Evolutionary conservation across 345 rosid species (phyloP), one percentile per base, ranked within the genome.

Genomic region (Viola odorata): DNA sequence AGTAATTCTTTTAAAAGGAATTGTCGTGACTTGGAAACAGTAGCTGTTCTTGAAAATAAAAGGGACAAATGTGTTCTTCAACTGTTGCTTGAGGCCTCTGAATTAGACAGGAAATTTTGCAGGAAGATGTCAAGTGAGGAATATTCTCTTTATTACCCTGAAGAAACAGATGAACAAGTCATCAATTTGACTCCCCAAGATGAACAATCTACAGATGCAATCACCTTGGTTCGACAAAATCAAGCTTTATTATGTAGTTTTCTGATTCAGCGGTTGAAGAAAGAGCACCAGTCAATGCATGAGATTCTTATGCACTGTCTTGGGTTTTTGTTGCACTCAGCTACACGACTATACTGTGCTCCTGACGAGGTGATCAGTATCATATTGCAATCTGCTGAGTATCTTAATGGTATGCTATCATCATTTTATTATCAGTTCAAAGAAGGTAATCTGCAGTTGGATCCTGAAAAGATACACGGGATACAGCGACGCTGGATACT

Each of bases 211-310:
- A 75, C 81, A 37, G 92, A 88, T 76, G 96, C 92, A 4, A 60
- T 88, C 66, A 88, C 96, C 55, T 74, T 85, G 81, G 84, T 82
- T 73, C 80, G 96, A 69, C 85, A 84, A 82, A 85, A 85, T 67
- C 92, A 88, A 75, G 81, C 78, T 64, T 59, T 82, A 59, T 57
- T 88, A 45, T 85, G 80, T 72, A 76, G 66, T 69, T 88, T 88
- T 78, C 75, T 88, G 63, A 74, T 84, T 66, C 79, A 62, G 70
- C 59, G 74, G 57, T 76, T 85, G 78, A 80, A 71, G 69, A 83
- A 68, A 64, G 90, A 81, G 62, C 91, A 78, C 53, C 75, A 78
- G 36, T 82, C 86, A 45, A 78, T 81, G 80, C 91, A 79, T 66
- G 96, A 88, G 77, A 80, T 84, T 68, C 84, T 86, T 56, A 55